Percentiles rank a stretch among this genome's conserved stretches.
Conservation (phyloP, 1,139 yeast genomes). For the Blastobotrys capitulatus region DNA sequence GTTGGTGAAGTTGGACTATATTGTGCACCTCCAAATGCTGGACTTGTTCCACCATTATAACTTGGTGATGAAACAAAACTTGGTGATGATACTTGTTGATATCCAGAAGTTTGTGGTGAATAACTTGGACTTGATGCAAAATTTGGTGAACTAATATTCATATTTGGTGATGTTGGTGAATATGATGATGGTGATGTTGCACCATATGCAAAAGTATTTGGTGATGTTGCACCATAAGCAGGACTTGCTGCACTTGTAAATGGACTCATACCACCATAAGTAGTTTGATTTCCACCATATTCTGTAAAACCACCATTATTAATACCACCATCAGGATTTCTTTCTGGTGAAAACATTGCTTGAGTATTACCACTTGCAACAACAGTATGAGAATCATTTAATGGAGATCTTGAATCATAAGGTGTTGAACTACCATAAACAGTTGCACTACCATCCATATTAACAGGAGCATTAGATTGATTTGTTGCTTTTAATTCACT, state of each 20-base stretch:
- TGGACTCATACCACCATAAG: slow-evolving; percentile 16
- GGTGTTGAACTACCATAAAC: slow-evolving; percentile 83
- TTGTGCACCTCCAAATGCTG: slow-evolving; percentile 41
- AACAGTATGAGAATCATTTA: slow-evolving; percentile 40
- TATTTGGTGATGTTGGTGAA: slow-evolving; percentile 65
- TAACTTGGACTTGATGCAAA: slow-evolving; percentile 72
- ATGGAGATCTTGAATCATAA: slow-evolving; percentile 74
- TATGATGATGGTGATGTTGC: slow-evolving; percentile 50
- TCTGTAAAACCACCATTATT: slow-evolving; percentile 90
- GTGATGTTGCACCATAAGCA: slow-evolving; percentile 61
- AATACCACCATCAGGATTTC: slow-evolving; percentile 71
- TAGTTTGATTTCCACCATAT: slow-evolving; percentile 64
- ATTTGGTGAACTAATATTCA: slow-evolving; percentile 66
- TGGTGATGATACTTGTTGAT: slow-evolving; percentile 68
- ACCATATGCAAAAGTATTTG: slow-evolving; percentile 56
- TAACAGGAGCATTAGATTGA: slow-evolving; percentile 21
- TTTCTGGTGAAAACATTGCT: slow-evolving; percentile 67
- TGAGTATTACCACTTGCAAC: slow-evolving; percentile 67
- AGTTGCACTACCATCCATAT: slow-evolving; percentile 39
- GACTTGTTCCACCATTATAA: slow-evolving; percentile 59
- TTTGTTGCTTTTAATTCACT: slow-evolving; percentile 32
- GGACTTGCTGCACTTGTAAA: slow-evolving; percentile 43
- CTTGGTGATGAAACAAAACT: slow-evolving; percentile 62
- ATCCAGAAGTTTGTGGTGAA: slow-evolving; percentile 62
- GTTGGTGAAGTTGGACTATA: slow-evolving; percentile 64